phyloP scores from a whole-genome alignment of 2,329 filamentous ascomycete species.

The Colletotrichum sp. region DNA sequence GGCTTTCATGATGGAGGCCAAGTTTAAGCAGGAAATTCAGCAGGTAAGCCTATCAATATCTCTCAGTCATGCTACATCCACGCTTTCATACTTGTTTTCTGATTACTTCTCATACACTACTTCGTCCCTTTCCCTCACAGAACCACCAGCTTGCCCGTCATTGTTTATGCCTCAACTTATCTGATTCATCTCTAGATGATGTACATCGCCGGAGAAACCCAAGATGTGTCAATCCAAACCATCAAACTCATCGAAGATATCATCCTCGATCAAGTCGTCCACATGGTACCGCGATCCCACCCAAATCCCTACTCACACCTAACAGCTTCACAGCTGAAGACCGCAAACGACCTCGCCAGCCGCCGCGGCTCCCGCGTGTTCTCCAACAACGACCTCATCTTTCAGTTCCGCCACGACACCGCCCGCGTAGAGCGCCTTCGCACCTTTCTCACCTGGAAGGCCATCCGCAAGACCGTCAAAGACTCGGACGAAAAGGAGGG shows the following conservation, averaged over 20 bases:
- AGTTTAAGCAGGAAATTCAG: slow-evolving; percentile 17
- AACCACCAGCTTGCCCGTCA: background rate
- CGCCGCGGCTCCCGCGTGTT: slow-evolving; percentile 25
- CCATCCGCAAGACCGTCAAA: slow-evolving; percentile 24
- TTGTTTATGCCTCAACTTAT: accelerated
- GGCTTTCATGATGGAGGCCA: background rate
- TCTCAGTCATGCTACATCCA: background rate
- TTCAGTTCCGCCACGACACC: slow-evolving; percentile 27
- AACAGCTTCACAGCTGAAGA: slow-evolving; percentile 11
- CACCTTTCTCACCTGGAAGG: slow-evolving; percentile 27
- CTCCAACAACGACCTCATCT: slow-evolving; percentile 27
- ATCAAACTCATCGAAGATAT: slow-evolving; percentile 25
- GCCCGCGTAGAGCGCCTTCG: slow-evolving; percentile 24
- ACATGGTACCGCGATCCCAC: slow-evolving; percentile 12
- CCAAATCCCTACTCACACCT: background rate
- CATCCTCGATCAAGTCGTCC: slow-evolving; percentile 21
- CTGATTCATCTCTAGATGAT: slow-evolving; percentile 19
- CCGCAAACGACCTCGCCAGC: slow-evolving; percentile 22
- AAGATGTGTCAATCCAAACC: slow-evolving; percentile 19
- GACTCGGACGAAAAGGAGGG: slow-evolving; percentile 21
- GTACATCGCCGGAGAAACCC: slow-evolving; percentile 25
- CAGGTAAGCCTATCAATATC: background rate
- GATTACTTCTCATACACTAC: background rate
- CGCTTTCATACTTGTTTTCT: background rate
- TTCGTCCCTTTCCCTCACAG: background rate